phyloP scores from a whole-genome alignment of 179 eudicot species.

The Pouteria campechiana region DNA sequence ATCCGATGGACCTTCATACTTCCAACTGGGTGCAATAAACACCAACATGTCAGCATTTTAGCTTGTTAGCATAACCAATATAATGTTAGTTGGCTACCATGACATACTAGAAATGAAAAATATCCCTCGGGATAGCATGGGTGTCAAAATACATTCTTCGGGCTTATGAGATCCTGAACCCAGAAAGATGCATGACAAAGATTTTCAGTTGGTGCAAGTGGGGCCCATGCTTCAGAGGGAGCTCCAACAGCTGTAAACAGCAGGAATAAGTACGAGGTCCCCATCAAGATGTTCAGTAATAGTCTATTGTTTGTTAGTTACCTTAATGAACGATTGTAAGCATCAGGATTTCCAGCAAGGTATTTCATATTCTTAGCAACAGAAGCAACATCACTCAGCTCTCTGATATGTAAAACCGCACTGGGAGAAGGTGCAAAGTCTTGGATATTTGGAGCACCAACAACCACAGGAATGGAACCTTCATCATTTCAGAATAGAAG shows the following conservation, averaged over 20 bases:
- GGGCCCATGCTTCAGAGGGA: no score
- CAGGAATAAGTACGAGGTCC: no score
- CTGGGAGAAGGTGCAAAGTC: slow-evolving; percentile 79
- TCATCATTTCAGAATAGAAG: background rate
- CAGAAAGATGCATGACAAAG: no score
- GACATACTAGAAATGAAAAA: no score
- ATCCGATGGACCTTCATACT: slow-evolving; percentile 86
- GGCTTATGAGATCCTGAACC: no score
- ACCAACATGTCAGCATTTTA: background rate
- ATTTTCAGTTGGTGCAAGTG: no score
- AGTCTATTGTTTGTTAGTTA: slow-evolving; percentile 7
- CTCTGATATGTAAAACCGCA: slow-evolving; percentile 70
- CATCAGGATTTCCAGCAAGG: slow-evolving; percentile 66
- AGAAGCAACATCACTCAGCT: slow-evolving; percentile 41
- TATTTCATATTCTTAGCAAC: slow-evolving; percentile 74
- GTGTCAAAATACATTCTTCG: no score
- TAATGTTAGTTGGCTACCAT: no score
- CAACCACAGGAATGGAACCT: slow-evolving; percentile 88
- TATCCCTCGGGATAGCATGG: no score
- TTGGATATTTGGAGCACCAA: slow-evolving; percentile 93
- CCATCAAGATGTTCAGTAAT: no score
- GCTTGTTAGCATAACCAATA: background rate
- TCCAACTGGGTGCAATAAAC: slow-evolving; percentile 55
- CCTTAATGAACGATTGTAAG: slow-evolving; percentile 78
- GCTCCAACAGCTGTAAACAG: no score